These are phyloP conservation scores for Adansonia digitata DNA, from an alignment of 345 rosid species.

Conservation along the genomic window DNA sequence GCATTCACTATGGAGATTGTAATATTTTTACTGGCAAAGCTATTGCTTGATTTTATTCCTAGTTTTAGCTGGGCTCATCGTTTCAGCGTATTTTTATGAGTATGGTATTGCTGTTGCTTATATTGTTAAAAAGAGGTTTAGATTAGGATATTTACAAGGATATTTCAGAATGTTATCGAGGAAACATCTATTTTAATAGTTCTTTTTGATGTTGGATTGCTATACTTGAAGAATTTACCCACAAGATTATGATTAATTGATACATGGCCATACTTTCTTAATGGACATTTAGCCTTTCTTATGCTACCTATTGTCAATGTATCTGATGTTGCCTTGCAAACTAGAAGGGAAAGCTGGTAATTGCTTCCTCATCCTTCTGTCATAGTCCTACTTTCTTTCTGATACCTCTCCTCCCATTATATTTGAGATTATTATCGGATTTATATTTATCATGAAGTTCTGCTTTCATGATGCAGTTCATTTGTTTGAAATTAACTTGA, in stretches of 20 bases:
- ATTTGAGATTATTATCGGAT: no score
- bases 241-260: not conserved
- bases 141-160: not conserved
- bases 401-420: not conserved
- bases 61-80: not conserved
- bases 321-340: no score
- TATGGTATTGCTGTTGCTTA: not conserved
- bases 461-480: no score
- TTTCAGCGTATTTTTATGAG: not conserved
- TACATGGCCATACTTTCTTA: not conserved
- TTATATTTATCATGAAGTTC: not conserved
- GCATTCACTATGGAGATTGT: not conserved
- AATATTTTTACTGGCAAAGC: not conserved
- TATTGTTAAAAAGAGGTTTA: not conserved
- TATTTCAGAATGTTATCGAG: not conserved
- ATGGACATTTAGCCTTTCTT: not conserved
- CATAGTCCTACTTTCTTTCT: not conserved
- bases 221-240: not conserved
- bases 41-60: not conserved
- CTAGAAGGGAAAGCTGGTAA: not conserved
- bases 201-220: no score
- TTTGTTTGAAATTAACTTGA: no score
- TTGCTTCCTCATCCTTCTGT: not conserved
- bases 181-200: not conserved
- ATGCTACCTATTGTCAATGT: not conserved